Base-by-base conservation (phyloP, 352 stramenopile genomes). In the Pythium dissotocum region DNA sequence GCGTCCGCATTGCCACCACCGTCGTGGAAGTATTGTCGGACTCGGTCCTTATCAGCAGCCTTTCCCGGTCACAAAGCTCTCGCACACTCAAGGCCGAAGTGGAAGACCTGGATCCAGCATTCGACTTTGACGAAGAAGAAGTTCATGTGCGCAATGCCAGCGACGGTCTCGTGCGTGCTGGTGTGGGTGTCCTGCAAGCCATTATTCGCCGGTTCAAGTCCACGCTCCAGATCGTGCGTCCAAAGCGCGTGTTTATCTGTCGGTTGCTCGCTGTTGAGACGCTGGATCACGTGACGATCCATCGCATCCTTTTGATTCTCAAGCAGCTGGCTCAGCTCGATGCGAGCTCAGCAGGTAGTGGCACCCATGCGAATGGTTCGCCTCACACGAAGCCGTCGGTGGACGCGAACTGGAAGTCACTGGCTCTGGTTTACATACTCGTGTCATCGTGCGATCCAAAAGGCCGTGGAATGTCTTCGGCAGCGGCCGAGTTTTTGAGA, bases 401-500 rank as follows among this genome's bases (percentile, higher is more conserved):
- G 6, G 76, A 90, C 38, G 74, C 67, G 6, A 87, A 91, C 72
- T 95, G 85, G 84, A 91, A 85, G 58, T 85, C 77, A 1, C 67
- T 91, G 0, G 82, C 85, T 36, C 58, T 93, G 6, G 84, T 93
- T 8, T 89, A 90, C 63, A 68, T 91, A 33, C 61, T 94, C 2
- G 71, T 92, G 24, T 84, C 87, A 26, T 90, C 81, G 24, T 93
- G 83, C 69, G 84, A 95, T 66, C 84, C 85, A 18, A 90, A 88
- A 49, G 85, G 87, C 2, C 85, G 80, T 71, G 84, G 87, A 1
- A 94, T 95, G 84, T 89, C 81, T 40, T 59, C 83, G 16, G 77
- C 81, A 33, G 77, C 80, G 10, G 84, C 87, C 36, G 81, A 90
- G 61, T 95, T 95, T 67, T 70, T 95, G 5, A 85, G 88, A 32